These are phyloP conservation scores for Lobosporangium transversale DNA, from an alignment of 192 early-diverging fungal genomes.

Conservation along the genomic window DNA sequence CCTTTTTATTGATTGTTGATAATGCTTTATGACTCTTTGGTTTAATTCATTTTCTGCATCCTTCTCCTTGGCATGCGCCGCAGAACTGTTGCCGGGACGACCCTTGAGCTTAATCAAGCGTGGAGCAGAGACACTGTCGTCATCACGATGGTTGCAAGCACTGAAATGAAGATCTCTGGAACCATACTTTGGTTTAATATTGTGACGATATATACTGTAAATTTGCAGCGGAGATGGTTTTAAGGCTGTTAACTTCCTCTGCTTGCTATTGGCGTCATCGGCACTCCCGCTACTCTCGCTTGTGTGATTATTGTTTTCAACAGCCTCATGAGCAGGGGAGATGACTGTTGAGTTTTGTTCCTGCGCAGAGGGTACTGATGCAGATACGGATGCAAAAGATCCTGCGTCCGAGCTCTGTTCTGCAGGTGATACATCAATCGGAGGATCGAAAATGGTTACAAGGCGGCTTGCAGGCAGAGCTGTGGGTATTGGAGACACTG, in stretches of 20 bases:
- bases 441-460: constrained; percentile 5
- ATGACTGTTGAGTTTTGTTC: no score
- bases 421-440: neutral
- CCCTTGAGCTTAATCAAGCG: neutral
- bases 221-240: constrained; percentile 1
- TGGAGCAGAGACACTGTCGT: neutral
- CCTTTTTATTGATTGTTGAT: neutral
- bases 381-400: no score
- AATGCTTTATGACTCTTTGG: constrained; percentile 7
- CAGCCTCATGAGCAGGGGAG: no score
- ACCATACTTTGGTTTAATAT: constrained; percentile 29
- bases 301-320: no score
- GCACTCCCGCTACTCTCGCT: no score
- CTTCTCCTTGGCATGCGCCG: constrained; percentile 17
- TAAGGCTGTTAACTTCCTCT: neutral
- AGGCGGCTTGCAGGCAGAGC: constrained; percentile 5
- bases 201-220: constrained; percentile 7
- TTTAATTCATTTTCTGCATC: constrained; percentile 21
- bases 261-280: no score
- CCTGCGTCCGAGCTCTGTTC: no score
- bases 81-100: neutral
- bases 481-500: constrained; percentile 24
- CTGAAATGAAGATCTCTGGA: constrained; percentile 3
- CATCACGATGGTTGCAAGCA: neutral
- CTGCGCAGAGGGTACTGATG: no score